Evolutionary conservation across 352 stramenopile species (phyloP).

Genomic region (Phytophthora pluvialis): DNA sequence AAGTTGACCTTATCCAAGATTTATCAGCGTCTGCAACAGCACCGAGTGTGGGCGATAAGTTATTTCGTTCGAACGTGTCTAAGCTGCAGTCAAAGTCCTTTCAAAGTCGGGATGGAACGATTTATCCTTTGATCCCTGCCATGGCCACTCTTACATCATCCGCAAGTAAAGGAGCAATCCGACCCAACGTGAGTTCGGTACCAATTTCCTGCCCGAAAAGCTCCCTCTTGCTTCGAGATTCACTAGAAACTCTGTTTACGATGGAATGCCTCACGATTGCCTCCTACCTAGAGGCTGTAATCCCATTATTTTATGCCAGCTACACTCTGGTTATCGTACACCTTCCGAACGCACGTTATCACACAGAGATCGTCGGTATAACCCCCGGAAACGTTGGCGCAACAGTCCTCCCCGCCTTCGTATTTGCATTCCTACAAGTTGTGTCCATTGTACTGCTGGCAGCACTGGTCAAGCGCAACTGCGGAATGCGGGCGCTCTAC

Average conservation of each 20-base stretch:
- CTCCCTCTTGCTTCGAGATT: conserved; percentile 8
- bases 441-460: conserved; percentile 22
- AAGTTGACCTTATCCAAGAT: background rate
- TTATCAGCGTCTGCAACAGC: background rate
- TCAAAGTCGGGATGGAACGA: background rate
- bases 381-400: background rate
- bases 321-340: conserved; percentile 23
- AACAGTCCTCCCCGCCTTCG: conserved; percentile 18
- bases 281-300: conserved; percentile 44
- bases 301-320: conserved; percentile 36
- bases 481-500: conserved; percentile 14
- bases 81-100: background rate
- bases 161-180: background rate
- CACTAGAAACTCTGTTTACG: conserved; percentile 30
- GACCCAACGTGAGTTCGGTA: background rate
- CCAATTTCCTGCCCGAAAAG: background rate
- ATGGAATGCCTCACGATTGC: conserved; percentile 41
- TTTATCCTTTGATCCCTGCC: conserved; percentile 6
- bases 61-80: background rate
- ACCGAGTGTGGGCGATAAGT: background rate
- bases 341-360: conserved; percentile 33
- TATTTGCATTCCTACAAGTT: conserved; percentile 30
- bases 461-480: background rate
- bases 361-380: conserved; percentile 33
- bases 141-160: background rate